Conservation (phyloP, 495 filamentous ascomycete species). For the Talaromyces borbonicus region DNA sequence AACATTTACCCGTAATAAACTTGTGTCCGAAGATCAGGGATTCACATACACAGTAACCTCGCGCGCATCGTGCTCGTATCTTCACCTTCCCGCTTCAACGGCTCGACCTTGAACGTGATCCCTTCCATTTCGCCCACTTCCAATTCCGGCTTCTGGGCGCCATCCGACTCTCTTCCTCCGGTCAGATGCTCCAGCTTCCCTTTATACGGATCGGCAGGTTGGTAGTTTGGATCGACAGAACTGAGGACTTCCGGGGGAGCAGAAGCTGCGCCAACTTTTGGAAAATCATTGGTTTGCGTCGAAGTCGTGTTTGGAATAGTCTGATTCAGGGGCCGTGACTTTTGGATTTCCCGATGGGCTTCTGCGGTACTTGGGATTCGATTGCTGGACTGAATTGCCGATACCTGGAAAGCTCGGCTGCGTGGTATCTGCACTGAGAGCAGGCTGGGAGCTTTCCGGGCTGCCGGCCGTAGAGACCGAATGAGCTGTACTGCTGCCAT, state of each 20-base stretch:
- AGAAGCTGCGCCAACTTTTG: conserved; percentile 44
- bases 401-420: conserved; percentile 4
- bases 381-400: not conserved
- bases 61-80: conserved; percentile 75
- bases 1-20: too few species aligned
- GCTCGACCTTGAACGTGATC: conserved; percentile 82
- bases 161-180: conserved; percentile 45
- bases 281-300: conserved; percentile 54
- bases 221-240: conserved; percentile 45
- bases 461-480: not conserved
- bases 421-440: not conserved
- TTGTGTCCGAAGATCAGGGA: too few species aligned
- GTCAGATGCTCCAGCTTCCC: conserved; percentile 55
- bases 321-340: conserved; percentile 47
- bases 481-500: conserved; percentile 1
- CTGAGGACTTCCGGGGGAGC: conserved; percentile 52
- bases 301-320: conserved; percentile 54
- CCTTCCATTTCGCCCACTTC: conserved; percentile 87
- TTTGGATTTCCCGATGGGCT: conserved; percentile 44
- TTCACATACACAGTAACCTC: conserved; percentile 72
- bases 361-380: conserved; percentile 21
- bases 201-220: conserved; percentile 48
- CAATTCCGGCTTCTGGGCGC: conserved; percentile 54
- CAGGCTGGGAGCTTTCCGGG: not conserved
- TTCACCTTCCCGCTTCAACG: conserved; percentile 69